Base-by-base conservation (phyloP, 1,284 basidiomycete species). In the Trichosporon ovoides region DNA sequence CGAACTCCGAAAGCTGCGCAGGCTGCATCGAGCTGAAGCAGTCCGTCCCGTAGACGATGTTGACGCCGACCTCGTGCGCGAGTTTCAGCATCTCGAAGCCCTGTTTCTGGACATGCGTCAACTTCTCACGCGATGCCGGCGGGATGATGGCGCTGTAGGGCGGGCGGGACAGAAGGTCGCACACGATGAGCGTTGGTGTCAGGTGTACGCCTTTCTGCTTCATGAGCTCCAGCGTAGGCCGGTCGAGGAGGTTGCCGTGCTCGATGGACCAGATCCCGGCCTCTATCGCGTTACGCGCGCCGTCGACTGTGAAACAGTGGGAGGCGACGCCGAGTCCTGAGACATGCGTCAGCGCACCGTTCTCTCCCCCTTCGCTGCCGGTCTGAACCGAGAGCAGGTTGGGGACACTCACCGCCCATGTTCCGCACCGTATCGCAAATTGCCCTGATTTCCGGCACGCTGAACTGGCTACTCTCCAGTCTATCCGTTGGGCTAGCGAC, bases 391-490 rank as follows among this genome's bases (percentile, higher is more conserved):
- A n/a, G n/a, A n/a, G n/a, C n/a, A n/a, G n/a, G n/a, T n/a, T n/a
- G n/a, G n/a, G n/a, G n/a, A n/a, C n/a, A 43, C 13, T 43, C 40
- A 36, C 49, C 38, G n/a, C 28, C 28, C 80, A 81, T 81, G 55
- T 80, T 77, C 58, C 63, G 66, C 53, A 77, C 80, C 0, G 80
- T 81, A 16, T 70, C 75, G 3, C 79, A 81, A 59, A 81, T 79
- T 0, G 81, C 81, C 19, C 64, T 66, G 13, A 82, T 72, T 67
- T 82, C 81, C 14, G 81, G 80, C 1, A 76, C 69, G 0, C 78
- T 78, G 63, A 78, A 82, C 63, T 83, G 81, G 0, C 80, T 72
- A 1, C 77, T 78, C 64, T 82, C 80, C 37, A 82, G 80, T 0
- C 74, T 72, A 57, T 82, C 81, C 46, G 80, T 80, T 24, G 76